Base-by-base conservation (phyloP, 2,329 filamentous ascomycete species). In the Pseudogymnoascus sp. region DNA sequence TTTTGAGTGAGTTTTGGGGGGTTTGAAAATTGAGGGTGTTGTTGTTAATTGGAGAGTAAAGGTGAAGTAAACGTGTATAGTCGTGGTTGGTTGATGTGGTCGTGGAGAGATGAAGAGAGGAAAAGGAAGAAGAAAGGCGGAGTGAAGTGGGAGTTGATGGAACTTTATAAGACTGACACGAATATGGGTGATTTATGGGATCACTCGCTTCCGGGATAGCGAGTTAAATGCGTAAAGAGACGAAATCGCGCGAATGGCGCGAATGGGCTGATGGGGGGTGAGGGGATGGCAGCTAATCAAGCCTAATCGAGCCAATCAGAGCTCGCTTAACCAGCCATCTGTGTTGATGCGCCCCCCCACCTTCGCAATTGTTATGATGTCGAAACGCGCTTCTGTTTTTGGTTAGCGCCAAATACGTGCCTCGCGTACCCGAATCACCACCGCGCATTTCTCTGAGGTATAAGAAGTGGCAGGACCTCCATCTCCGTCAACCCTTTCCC, bases 1-100 rank as follows among this genome's bases (percentile, higher is more conserved):
- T 99, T 89, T 90, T 97, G 88, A 85, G 76, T 72, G 70, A 71
- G 67, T 67, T 73, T 71, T 69, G 66, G 71, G 72, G 70, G 67
- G 68, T 67, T 71, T 71, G 67, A 67, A 66, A 64, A 68, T 65
- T 67, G 68, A 68, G 61, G 36, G 65, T 67, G 67, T 60, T 69
- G 67, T 63, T 67, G 60, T 66, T 68, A 65, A 67, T 60, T 58
- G 42, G n/a, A 36, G 61, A 45, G 29, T 58, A 42, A 59, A 7
- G 59, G 39, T 66, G 65, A 65, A 69, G 70, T 70, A 65, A 64
- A 18, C 52, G 60, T 64, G 31, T 61, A 61, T 58, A 35, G 65
- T 64, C 52, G 61, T 62, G 63, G 58, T 66, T 42, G 63, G 58
- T 63, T 59, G 60, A 31, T 42, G 59, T 60, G 36, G 36, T 60